Conservation (phyloP, 2,329 filamentous ascomycete genomes). For the Sclerotinia trifoliorum region DNA sequence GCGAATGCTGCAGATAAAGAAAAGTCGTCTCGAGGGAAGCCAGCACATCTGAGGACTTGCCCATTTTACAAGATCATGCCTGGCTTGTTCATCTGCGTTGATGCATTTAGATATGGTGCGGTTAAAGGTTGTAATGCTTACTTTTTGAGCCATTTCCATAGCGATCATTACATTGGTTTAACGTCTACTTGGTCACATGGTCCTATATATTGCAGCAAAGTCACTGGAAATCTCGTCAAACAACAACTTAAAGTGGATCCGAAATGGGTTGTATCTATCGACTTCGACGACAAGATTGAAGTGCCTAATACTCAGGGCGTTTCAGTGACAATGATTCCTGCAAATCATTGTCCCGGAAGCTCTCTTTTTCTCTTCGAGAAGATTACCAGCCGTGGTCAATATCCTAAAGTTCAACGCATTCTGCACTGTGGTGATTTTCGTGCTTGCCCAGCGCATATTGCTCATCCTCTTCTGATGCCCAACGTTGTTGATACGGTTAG, state of each 20-base stretch:
- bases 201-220: conserved; percentile 92
- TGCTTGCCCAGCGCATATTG: conserved; percentile 79
- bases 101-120: conserved; percentile 93
- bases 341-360: conserved; percentile 95
- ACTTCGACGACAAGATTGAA: conserved; percentile 78
- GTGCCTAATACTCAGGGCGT: conserved; percentile 81
- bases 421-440: conserved; percentile 96
- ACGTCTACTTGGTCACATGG: conserved; percentile 88
- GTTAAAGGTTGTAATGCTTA: conserved; percentile 91
- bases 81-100: conserved; percentile 87
- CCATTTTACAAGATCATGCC: conserved; percentile 99
- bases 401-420: conserved; percentile 68
- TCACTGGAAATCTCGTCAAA: conserved; percentile 85
- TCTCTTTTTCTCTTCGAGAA: conserved; percentile 94
- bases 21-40: conserved; percentile 74
- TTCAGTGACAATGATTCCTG: conserved; percentile 88
- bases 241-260: conserved; percentile 83
- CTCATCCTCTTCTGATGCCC: conserved; percentile 77
- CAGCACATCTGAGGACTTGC: conserved; percentile 84
- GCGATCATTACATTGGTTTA: conserved; percentile 92
- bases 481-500: conserved; percentile 68
- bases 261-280: conserved; percentile 79
- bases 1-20: conserved; percentile 79
- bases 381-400: conserved; percentile 57
- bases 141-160: conserved; percentile 97